Conservation (phyloP, 331 rosid genomes). For the Stylosanthes scabra region DNA sequence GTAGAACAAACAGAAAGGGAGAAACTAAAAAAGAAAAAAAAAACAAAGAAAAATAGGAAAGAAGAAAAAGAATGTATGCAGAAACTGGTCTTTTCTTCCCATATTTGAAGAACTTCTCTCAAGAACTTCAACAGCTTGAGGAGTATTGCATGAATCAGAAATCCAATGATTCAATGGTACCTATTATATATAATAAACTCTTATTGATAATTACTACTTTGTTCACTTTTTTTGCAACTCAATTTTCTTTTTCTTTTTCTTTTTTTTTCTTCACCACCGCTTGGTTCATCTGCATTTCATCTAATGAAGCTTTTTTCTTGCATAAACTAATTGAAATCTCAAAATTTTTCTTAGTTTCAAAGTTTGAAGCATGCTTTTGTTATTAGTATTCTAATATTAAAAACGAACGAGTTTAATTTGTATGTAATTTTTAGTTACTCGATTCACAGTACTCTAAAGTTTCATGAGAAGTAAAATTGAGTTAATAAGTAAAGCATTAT, state of each 20-base stretch:
- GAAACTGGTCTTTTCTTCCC: conserved; percentile 80
- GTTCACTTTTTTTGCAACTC: background rate
- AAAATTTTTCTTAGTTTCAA: conserved; percentile 15
- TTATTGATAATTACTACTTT: background rate
- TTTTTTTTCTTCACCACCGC: conserved; percentile 1
- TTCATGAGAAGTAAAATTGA: too few relatives aligned
- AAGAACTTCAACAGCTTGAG: conserved; percentile 82
- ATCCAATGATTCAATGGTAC: conserved; percentile 73
- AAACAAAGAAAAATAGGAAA: too few relatives aligned
- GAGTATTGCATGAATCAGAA: conserved; percentile 75
- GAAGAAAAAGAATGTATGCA: conserved; percentile 70
- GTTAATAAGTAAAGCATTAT: too few relatives aligned
- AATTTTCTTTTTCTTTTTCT: too few relatives aligned
- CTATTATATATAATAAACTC: background rate
- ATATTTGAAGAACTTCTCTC: conserved; percentile 73
- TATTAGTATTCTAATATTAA: background rate
- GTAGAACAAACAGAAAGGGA: too few relatives aligned
- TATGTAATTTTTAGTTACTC: background rate
- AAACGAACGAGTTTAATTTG: too few relatives aligned
- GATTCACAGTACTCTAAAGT: too few relatives aligned
- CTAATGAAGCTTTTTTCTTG: conserved; percentile 30
- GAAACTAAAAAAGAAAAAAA: too few relatives aligned
- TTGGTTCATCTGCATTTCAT: conserved; percentile 50
- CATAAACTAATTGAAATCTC: background rate
- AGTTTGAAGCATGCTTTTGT: conserved; percentile 12